Evolutionary conservation across 2,329 filamentous ascomycete species (phyloP).

Genomic region (Alternaria metachromatica): DNA sequence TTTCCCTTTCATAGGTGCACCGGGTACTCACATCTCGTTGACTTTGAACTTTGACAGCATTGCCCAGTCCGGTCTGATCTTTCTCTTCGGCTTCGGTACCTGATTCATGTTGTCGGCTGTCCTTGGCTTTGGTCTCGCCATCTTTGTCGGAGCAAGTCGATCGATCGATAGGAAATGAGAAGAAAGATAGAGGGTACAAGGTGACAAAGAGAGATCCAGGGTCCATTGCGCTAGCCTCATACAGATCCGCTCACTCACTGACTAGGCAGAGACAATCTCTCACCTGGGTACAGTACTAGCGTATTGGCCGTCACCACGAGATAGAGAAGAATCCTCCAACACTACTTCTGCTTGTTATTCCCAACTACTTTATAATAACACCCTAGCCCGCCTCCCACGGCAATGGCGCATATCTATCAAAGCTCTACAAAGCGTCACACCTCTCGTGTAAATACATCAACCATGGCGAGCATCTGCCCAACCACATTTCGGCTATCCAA

Average conservation of each 20-base stretch:
- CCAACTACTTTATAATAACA: neutral
- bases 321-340: neutral
- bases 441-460: too few relatives aligned
- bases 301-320: neutral
- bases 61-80: neutral
- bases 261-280: neutral
- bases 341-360: neutral
- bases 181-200: neutral
- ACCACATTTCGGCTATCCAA: too few relatives aligned
- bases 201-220: neutral
- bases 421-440: too few relatives aligned
- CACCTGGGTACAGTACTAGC: neutral
- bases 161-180: neutral
- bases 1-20: neutral
- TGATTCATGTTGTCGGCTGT: neutral
- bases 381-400: neutral
- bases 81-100: neutral
- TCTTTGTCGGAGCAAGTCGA: neutral
- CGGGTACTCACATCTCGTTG: neutral
- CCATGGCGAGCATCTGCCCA: too few relatives aligned
- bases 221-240: neutral
- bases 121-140: neutral
- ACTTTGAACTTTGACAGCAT: neutral
- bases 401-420: neutral
- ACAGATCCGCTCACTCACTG: neutral